Percentiles rank a stretch among this genome's conserved stretches.
These are phyloP conservation scores for Leccinum fallax DNA, from an alignment of 1,284 basidiomycete genomes.

Conservation along the genomic window DNA sequence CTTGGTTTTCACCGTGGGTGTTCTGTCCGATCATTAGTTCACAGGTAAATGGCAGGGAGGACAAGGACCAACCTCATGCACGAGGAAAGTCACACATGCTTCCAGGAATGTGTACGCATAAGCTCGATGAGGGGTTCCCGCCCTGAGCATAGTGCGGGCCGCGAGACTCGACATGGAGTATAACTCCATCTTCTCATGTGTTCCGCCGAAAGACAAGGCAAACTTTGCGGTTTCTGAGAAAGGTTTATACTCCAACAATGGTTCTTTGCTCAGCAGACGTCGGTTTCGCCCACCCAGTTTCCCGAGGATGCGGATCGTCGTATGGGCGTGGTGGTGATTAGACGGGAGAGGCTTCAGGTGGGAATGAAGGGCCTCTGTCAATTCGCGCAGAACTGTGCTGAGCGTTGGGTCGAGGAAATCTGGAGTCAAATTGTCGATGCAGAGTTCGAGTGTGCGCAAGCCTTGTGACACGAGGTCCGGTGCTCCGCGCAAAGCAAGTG, in stretches of 20 bases:
- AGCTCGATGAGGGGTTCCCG: conserved; percentile 50
- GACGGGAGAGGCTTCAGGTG: conserved; percentile 91
- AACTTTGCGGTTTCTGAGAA: conserved; percentile 72
- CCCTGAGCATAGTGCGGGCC: conserved; percentile 62
- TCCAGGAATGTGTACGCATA: conserved; percentile 84
- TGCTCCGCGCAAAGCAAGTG: conserved; percentile 86
- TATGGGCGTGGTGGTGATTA: conserved; percentile 91
- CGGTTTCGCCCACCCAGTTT: conserved; percentile 97
- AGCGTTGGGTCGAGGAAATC: conserved; percentile 99
- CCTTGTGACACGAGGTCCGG: conserved; percentile 96
- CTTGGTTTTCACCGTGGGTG: conserved; percentile 70
- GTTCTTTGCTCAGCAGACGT: conserved; percentile 83
- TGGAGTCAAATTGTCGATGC: conserved; percentile 98
- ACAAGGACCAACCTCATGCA: conserved; percentile 65
- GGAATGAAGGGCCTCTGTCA: conserved; percentile 93
- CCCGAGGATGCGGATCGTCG: conserved; percentile 94
- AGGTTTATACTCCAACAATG: conserved; percentile 71
- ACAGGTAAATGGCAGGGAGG: background rate
- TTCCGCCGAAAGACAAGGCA: conserved; percentile 75
- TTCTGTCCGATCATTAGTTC: conserved; percentile 49
- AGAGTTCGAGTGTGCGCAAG: conserved; percentile 95
- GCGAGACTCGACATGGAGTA: conserved; percentile 77
- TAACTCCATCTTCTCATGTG: conserved; percentile 71
- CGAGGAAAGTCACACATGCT: conserved; percentile 68
- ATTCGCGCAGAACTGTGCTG: conserved; percentile 87